Base-by-base conservation (phyloP, 495 filamentous ascomycete species). In the Trichoderma asperelloides region DNA sequence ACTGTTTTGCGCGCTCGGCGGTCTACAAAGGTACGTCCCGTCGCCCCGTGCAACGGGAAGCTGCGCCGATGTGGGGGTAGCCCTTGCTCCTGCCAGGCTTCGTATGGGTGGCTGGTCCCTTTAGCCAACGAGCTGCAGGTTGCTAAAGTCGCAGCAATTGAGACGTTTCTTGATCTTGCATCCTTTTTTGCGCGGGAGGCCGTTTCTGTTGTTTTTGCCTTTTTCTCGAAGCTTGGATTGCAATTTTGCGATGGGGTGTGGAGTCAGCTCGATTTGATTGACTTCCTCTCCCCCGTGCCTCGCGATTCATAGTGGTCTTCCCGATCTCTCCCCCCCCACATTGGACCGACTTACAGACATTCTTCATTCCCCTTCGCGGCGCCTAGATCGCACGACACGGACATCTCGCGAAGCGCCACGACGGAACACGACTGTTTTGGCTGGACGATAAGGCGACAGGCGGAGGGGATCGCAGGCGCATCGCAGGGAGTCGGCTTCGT, bases 31-130 rank as follows among this genome's bases (percentile, higher is more conserved):
- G 55, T 30, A 60, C 55, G 2, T 60, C 55, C 27, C 55, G 55
- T 60, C 55, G 55, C 55, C 55, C 55, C 25, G 55, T 25, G 43
- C 55, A 60, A 60, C 55, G 55, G 55, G 49, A 55, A 55, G 49
- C 49, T 55, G 49, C 21, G 49, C 49, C 18, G 49, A 11, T 60
- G 55, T 12, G 55, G 27, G n/a, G 49, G 49, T 18, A n/a, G n/a
- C 47, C 18, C 18, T 21, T n/a, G 47, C n/a, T 60, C 23, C 16
- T 60, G 23, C 49, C 55, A 60, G 8, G 27, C 2, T 11, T 60
- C 27, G 23, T 27, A 30, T 28, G 23, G 23, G 9, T 30, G 9
- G 23, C 16, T 30, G 8, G 55, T 60, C 23, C 55, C 23, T 21
- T 51, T 30, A 60, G 55, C 55, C 27, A 60, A 60, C 2, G 55